These are phyloP conservation scores for Gnaphalium uliginosum DNA, from an alignment of 129 eudicot species.

Conservation along the genomic window DNA sequence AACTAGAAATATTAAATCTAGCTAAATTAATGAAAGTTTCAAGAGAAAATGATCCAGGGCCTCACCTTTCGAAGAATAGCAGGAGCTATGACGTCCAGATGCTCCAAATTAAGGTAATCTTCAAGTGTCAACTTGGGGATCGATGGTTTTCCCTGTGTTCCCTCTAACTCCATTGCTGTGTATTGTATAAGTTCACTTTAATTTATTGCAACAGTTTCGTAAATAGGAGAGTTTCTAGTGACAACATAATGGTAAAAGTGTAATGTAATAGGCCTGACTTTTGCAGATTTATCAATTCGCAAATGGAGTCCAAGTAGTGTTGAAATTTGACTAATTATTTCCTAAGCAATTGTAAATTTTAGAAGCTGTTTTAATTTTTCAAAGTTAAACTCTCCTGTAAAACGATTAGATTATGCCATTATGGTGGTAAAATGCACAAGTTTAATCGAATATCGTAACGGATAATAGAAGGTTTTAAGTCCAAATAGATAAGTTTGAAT, in stretches of 20 bases:
- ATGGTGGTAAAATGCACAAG: too few relatives aligned
- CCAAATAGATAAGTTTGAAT: not conserved
- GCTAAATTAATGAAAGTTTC: not conserved
- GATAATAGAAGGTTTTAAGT: not conserved
- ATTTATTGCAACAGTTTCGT: not conserved
- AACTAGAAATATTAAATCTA: not conserved
- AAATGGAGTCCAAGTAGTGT: not conserved
- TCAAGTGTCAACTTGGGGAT: slow-evolving; percentile 32
- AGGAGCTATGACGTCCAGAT: slow-evolving; percentile 27
- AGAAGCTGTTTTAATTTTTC: too few relatives aligned
- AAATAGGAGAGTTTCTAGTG: not conserved
- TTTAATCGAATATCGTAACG: not conserved
- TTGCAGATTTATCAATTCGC: not conserved
- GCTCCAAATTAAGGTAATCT: slow-evolving; percentile 38
- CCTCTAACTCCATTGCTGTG: slow-evolving; percentile 33
- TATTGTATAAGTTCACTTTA: slow-evolving; percentile 5
- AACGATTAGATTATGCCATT: too few relatives aligned
- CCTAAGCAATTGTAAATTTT: not conserved
- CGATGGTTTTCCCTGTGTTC: slow-evolving; percentile 26
- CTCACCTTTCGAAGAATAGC: slow-evolving; percentile 30
- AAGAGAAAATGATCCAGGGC: not conserved
- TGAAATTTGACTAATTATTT: not conserved
- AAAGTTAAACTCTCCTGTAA: not conserved
- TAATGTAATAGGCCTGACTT: not conserved
- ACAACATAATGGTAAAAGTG: not conserved